Percentiles rank a stretch among this genome's conserved stretches.
Evolutionary conservation across 257 asterid species (phyloP).

Genomic region (Solanum stenotomum): DNA sequence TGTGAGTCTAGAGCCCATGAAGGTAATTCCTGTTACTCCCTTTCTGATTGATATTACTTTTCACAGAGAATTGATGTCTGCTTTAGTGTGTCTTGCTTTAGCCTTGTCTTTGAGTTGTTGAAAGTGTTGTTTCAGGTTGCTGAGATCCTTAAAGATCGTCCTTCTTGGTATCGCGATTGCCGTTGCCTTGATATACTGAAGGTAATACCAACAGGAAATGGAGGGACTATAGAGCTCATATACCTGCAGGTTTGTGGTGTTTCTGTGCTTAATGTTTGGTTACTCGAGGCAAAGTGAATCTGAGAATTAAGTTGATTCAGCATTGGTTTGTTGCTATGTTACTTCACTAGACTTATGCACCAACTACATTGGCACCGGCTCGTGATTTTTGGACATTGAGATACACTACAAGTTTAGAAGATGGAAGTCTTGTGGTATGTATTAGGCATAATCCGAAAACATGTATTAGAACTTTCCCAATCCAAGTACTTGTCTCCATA

Average conservation of each 20-base stretch:
- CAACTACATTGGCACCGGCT: slow-evolving; percentile 88
- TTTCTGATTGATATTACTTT: too few species aligned
- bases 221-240: slow-evolving; percentile 86
- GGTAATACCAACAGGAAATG: slow-evolving; percentile 78
- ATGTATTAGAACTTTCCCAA: background rate
- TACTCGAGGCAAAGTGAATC: background rate
- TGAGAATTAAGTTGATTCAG: background rate
- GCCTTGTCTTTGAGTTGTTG: background rate
- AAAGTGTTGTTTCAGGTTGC: slow-evolving; percentile 49
- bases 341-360: slow-evolving; percentile 64
- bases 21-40: slow-evolving; percentile 35
- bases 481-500: background rate
- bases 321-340: background rate
- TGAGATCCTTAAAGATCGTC: slow-evolving; percentile 94
- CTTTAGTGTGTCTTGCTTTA: background rate
- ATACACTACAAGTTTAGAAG: slow-evolving; percentile 72
- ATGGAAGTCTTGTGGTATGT: slow-evolving; percentile 92
- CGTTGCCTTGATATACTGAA: slow-evolving; percentile 72
- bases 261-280: background rate
- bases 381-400: slow-evolving; percentile 96
- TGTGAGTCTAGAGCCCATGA: slow-evolving; percentile 97
- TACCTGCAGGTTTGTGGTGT: slow-evolving; percentile 63
- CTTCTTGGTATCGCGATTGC: slow-evolving; percentile 90
- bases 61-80: background rate
- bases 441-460: background rate